phyloP scores from a whole-genome alignment of 2,329 filamentous ascomycete species.

The Lasiodiplodia sp. region DNA sequence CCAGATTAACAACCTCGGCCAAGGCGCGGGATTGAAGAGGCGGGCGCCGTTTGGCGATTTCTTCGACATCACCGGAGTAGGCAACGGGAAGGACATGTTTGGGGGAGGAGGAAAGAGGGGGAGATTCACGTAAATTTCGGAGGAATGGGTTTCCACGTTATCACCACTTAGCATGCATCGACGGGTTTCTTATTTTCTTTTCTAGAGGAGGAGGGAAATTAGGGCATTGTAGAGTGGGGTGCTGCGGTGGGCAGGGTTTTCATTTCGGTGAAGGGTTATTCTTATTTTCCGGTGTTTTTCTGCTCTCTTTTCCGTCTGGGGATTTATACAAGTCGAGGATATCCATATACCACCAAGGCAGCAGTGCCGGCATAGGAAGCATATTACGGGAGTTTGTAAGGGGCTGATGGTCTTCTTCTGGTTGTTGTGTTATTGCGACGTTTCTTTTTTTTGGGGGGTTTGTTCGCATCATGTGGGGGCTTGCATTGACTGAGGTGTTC shows the following conservation, averaged over 20 bases:
- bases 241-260: neutral
- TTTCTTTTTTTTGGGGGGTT: neutral
- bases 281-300: neutral
- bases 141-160: neutral
- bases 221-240: neutral
- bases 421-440: neutral
- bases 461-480: neutral
- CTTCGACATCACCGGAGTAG: slow-evolving; percentile 73
- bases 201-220: neutral
- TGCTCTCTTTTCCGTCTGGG: neutral
- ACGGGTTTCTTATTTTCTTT: neutral
- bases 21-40: slow-evolving; percentile 74
- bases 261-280: neutral
- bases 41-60: slow-evolving; percentile 77
- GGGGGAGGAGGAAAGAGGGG: slow-evolving; percentile 49
- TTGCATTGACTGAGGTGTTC: neutral
- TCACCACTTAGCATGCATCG: neutral
- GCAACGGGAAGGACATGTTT: slow-evolving; percentile 64
- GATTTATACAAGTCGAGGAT: slow-evolving; percentile 5
- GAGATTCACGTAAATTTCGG: slow-evolving; percentile 41
- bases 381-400: slow-evolving; percentile 14
- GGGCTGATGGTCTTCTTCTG: neutral
- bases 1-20: slow-evolving; percentile 55
- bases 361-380: slow-evolving; percentile 23
- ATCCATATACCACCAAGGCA: slow-evolving; percentile 24